Conservation (phyloP, 331 rosid species). For the Rosa hybrid region DNA sequence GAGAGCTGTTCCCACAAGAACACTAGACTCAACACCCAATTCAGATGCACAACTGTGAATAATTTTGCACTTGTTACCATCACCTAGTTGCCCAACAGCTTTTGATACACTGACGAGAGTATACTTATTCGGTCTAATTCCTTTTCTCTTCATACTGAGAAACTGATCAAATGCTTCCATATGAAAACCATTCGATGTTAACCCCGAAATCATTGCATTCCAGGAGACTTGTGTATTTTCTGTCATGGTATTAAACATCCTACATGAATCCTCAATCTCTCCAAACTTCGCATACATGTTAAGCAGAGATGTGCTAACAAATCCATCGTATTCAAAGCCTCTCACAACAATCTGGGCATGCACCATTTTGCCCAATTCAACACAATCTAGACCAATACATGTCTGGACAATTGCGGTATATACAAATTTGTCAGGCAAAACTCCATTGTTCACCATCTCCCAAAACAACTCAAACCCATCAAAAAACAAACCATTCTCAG, state of each 20-base stretch:
- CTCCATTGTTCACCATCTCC: slow-evolving; percentile 54
- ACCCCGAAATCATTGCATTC: slow-evolving; percentile 84
- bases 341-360: slow-evolving; percentile 66
- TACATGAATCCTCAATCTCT: slow-evolving; percentile 44
- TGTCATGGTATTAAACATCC: slow-evolving; percentile 54
- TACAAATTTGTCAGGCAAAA: slow-evolving; percentile 59
- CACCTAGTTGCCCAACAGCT: slow-evolving; percentile 57
- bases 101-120: slow-evolving; percentile 63
- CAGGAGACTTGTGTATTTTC: slow-evolving; percentile 57
- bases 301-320: slow-evolving; percentile 68
- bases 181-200: slow-evolving; percentile 46
- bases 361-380: slow-evolving; percentile 54
- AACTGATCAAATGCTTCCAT: slow-evolving; percentile 58
- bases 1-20: slow-evolving; percentile 67
- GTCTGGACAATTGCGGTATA: slow-evolving; percentile 61
- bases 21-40: slow-evolving; percentile 47
- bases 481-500: slow-evolving; percentile 43
- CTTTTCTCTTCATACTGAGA: slow-evolving; percentile 48
- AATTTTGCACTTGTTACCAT: slow-evolving; percentile 47
- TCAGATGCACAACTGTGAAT: slow-evolving; percentile 53
- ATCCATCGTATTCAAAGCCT: slow-evolving; percentile 53
- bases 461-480: slow-evolving; percentile 53
- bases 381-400: slow-evolving; percentile 58
- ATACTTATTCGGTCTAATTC: slow-evolving; percentile 40
- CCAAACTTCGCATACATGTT: slow-evolving; percentile 75